These are phyloP conservation scores for Bimuria novae-zelandiae DNA, from an alignment of 2,329 filamentous ascomycete species.

Conservation along the genomic window DNA sequence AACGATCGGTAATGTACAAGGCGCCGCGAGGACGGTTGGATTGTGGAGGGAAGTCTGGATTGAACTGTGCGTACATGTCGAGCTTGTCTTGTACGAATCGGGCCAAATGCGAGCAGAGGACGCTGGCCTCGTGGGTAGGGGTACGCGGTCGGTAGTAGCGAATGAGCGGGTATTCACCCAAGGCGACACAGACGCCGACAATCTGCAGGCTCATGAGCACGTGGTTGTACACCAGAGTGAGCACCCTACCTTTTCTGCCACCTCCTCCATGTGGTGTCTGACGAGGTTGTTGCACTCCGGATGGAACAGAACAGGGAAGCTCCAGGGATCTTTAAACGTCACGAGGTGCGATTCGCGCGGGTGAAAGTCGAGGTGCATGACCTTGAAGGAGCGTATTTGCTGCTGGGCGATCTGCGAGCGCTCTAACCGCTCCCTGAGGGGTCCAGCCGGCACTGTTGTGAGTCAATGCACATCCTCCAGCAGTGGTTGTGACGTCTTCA, in stretches of 20 bases:
- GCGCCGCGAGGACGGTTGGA: constrained; percentile 77
- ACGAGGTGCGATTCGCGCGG: constrained; percentile 89
- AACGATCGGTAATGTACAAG: constrained; percentile 85
- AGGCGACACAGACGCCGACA: constrained; percentile 81
- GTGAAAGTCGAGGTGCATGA: constrained; percentile 85
- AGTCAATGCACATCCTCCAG: constrained; percentile 7
- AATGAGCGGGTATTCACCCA: constrained; percentile 94
- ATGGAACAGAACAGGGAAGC: constrained; percentile 91
- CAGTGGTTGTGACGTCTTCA: constrained; percentile 1
- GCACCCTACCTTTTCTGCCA: constrained; percentile 79
- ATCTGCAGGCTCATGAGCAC: constrained; percentile 57
- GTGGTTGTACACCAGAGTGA: too few relatives aligned
- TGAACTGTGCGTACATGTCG: constrained; percentile 83
- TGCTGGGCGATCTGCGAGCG: constrained; percentile 69
- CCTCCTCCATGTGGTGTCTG: constrained; percentile 76
- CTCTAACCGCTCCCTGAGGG: constrained; percentile 75
- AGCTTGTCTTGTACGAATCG: constrained; percentile 90
- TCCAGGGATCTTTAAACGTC: constrained; percentile 93
- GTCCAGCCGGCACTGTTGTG: constrained; percentile 66
- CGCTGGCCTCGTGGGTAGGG: constrained; percentile 81
- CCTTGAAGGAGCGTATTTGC: constrained; percentile 78
- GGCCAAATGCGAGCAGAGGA: constrained; percentile 85
- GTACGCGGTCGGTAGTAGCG: constrained; percentile 82
- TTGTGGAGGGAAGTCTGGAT: constrained; percentile 82
- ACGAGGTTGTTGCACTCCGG: constrained; percentile 86